These are phyloP conservation scores for Isoetes engelmannii DNA, from an alignment of 83 land plant species.

Conservation along the genomic window DNA sequence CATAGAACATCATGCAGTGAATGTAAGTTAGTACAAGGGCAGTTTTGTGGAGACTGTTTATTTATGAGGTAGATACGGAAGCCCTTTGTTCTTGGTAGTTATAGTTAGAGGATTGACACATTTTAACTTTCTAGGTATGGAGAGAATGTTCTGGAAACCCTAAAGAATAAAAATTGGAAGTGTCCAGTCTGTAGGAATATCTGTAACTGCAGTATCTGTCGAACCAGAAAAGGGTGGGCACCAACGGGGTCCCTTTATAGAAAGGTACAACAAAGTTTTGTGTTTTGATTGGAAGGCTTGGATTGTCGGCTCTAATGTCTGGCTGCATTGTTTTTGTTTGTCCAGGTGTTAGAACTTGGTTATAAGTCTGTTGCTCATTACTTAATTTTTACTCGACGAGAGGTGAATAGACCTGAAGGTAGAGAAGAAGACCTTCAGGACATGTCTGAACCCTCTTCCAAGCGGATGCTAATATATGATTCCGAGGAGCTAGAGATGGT, in stretches of 20 bases:
- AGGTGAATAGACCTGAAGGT: neutral
- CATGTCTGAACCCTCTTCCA: no score
- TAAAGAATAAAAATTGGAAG: conserved; percentile 49
- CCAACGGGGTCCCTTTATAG: conserved; percentile 61
- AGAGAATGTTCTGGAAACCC: conserved; percentile 71
- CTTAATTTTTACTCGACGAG: conserved; percentile 25
- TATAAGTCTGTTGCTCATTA: conserved; percentile 34
- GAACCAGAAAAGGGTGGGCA: conserved; percentile 72
- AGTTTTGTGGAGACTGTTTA: conserved; percentile 84
- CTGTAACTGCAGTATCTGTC: conserved; percentile 87
- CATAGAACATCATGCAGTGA: conserved; percentile 61
- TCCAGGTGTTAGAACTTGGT: conserved; percentile 9
- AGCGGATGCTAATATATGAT: no score
- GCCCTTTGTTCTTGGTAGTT: neutral
- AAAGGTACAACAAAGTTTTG: conserved; percentile 28
- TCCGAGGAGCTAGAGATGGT: no score
- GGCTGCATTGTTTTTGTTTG: neutral
- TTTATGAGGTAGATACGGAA: conserved; percentile 55
- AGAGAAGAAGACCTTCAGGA: neutral
- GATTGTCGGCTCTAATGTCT: neutral
- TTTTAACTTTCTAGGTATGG: conserved; percentile 54
- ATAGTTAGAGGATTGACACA: neutral
- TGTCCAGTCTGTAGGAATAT: conserved; percentile 83
- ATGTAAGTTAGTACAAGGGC: conserved; percentile 58
- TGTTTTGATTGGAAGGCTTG: neutral